phyloP scores from a whole-genome alignment of 805 yeast genomes.

The Blastobotrys terrestris region DNA sequence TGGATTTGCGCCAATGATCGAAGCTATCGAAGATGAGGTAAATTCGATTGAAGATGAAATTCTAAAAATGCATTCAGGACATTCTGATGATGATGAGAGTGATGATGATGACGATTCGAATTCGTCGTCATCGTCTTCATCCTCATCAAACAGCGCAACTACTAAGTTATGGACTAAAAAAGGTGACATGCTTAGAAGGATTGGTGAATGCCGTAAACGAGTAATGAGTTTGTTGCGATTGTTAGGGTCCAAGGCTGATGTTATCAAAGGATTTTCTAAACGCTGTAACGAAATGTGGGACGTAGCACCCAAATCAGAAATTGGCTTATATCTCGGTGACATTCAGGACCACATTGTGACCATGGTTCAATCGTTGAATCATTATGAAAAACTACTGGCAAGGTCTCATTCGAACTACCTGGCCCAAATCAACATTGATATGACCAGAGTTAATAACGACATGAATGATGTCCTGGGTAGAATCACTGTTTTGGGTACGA shows the following conservation, averaged over 20 bases:
- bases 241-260: conserved; percentile 91
- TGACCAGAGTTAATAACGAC: conserved; percentile 76
- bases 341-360: conserved; percentile 96
- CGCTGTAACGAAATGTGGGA: conserved; percentile 74
- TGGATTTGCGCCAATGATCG: conserved; percentile 57
- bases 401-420: conserved; percentile 87
- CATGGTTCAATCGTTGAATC: conserved; percentile 83
- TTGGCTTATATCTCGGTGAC: conserved; percentile 88
- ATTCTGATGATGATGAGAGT: conserved; percentile 36
- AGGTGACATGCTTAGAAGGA: conserved; percentile 64
- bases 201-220: conserved; percentile 84
- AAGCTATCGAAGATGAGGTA: conserved; percentile 54
- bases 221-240: conserved; percentile 90
- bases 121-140: conserved; percentile 23
- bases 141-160: conserved; percentile 74
- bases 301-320: conserved; percentile 72
- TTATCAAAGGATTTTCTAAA: conserved; percentile 91
- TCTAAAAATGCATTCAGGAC: conserved; percentile 73
- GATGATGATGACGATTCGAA: conserved; percentile 27
- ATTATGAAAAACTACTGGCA: conserved; percentile 89
- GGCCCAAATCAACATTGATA: conserved; percentile 90
- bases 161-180: conserved; percentile 71
- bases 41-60: conserved; percentile 75
- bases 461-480: conserved; percentile 83
- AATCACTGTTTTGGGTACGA: conserved; percentile 85